Conservation (phyloP, 1,139 yeast genomes). For the Yamadazyma atmosphaerica region DNA sequence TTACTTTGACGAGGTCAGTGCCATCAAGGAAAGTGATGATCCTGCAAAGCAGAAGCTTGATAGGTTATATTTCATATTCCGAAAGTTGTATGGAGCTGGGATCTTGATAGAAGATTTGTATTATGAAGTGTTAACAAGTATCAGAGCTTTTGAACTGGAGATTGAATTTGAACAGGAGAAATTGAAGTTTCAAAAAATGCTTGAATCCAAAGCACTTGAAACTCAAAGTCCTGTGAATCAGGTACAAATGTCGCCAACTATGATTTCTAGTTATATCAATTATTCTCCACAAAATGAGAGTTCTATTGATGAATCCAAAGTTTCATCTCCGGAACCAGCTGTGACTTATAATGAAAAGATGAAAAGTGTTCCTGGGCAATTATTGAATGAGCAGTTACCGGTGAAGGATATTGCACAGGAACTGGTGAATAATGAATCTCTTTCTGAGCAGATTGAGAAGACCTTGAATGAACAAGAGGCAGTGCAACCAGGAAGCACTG, state of each 20-base stretch:
- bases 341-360: not conserved
- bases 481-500: too few species aligned
- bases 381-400: not conserved
- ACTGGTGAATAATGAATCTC: too few species aligned
- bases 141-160: conserved; percentile 15
- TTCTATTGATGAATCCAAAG: conserved; percentile 1
- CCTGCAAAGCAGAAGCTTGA: conserved; percentile 22
- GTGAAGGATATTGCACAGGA: not conserved
- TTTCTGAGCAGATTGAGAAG: too few species aligned
- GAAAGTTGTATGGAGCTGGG: conserved; percentile 39
- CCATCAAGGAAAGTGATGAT: conserved; percentile 14
- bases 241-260: not conserved
- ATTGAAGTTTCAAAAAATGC: not conserved
- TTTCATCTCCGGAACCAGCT: not conserved
- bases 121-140: conserved; percentile 19
- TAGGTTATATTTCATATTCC: conserved; percentile 24
- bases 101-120: conserved; percentile 26
- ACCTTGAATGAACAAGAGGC: too few species aligned
- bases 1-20: conserved; percentile 15
- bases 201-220: not conserved
- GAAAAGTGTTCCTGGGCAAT: not conserved
- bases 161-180: conserved; percentile 1
- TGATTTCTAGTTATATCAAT: not conserved
- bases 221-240: not conserved
- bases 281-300: conserved; percentile 1